Conservation (phyloP, 495 filamentous ascomycete genomes). For the Penicillium paradoxum region DNA sequence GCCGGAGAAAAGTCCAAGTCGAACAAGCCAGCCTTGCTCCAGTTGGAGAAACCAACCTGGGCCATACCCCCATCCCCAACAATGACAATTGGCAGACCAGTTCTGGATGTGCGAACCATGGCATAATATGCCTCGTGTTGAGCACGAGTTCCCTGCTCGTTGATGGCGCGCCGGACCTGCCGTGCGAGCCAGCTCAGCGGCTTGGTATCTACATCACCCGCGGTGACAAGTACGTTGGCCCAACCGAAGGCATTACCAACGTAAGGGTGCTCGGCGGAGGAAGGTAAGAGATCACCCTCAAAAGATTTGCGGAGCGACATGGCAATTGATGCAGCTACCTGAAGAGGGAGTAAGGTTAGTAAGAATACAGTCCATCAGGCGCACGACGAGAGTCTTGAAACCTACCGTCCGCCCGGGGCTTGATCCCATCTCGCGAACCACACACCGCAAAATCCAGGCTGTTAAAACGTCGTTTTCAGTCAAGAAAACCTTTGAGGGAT, state of each 20-base stretch:
- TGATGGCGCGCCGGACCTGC: conserved; percentile 32
- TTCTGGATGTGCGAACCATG: conserved; percentile 17
- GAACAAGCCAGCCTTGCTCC: conserved; percentile 42
- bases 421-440: conserved; percentile 14
- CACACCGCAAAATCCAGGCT: conserved; percentile 22
- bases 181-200: conserved; percentile 40
- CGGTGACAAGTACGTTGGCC: conserved; percentile 30
- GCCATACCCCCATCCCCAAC: conserved; percentile 34
- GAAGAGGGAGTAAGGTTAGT: background rate
- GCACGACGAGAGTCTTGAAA: background rate
- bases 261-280: conserved; percentile 21
- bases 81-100: conserved; percentile 20
- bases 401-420: conserved; percentile 13
- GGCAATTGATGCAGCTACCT: conserved; percentile 16
- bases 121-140: conserved; percentile 36
- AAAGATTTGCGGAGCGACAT: conserved; percentile 24
- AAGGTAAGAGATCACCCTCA: conserved; percentile 25
- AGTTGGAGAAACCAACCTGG: conserved; percentile 41
- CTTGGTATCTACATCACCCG: conserved; percentile 29
- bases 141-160: conserved; percentile 37
- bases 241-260: conserved; percentile 24
- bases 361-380: background rate
- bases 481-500: conserved; percentile 17
- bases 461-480: conserved; percentile 22
- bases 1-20: conserved; percentile 44